Evolutionary conservation across 441 rosid species (phyloP).

Genomic region (Pelargonium australe): DNA sequence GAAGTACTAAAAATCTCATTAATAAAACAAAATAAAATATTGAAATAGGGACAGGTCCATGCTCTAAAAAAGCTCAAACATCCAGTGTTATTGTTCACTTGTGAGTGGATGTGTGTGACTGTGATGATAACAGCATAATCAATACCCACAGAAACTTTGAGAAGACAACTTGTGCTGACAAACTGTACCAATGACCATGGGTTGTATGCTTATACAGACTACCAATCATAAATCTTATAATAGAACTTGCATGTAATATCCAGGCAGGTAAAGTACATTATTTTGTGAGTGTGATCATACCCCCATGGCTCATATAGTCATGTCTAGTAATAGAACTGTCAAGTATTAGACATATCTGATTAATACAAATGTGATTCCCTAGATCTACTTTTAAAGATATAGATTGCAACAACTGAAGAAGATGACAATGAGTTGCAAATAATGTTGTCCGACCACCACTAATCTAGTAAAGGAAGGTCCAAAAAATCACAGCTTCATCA

Average conservation of each 20-base stretch:
- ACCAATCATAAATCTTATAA: not conserved
- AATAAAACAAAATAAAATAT: not conserved
- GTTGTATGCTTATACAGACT: not conserved
- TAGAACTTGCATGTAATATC: not conserved
- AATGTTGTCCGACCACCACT: not conserved
- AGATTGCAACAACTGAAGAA: conserved; percentile 1
- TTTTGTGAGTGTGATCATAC: not conserved
- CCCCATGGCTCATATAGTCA: no score
- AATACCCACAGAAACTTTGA: not conserved
- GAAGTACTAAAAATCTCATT: not conserved
- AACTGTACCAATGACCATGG: not conserved
- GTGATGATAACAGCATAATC: not conserved
- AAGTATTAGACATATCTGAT: not conserved
- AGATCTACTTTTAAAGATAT: not conserved
- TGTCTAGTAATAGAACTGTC: no score
- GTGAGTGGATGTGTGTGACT: no score
- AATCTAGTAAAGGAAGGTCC: not conserved
- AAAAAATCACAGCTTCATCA: not conserved
- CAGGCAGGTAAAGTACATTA: not conserved
- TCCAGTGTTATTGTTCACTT: not conserved
- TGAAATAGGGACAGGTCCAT: no score
- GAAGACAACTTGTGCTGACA: not conserved
- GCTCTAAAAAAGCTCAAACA: no score
- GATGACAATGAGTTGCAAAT: not conserved
- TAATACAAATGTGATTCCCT: not conserved